Evolutionary conservation across 1,284 basidiomycete genomes (phyloP).

Genomic region (Apiotrichum veenhuisii): DNA sequence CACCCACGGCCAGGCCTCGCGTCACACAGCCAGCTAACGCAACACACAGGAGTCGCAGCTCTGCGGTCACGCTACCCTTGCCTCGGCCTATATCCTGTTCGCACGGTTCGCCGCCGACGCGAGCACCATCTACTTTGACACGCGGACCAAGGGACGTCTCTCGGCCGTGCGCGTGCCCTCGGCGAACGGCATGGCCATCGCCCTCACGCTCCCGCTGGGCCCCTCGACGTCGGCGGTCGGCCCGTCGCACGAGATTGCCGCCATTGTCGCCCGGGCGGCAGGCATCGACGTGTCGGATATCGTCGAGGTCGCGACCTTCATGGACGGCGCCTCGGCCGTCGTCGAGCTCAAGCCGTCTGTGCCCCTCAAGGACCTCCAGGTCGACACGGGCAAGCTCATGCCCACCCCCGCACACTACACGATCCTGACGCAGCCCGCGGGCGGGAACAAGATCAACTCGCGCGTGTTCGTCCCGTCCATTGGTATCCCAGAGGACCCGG

Average conservation of each 20-base stretch:
- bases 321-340: conserved; percentile 3
- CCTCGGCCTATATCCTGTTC: conserved; percentile 19
- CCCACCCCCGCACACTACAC: background rate
- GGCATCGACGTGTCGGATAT: conserved; percentile 3
- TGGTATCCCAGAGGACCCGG: conserved; percentile 37
- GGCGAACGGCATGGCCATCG: background rate
- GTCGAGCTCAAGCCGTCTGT: conserved; percentile 5
- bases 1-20: too few relatives aligned
- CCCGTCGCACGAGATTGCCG: background rate
- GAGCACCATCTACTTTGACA: conserved; percentile 19
- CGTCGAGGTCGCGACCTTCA: conserved; percentile 4
- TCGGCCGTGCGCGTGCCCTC: conserved; percentile 10
- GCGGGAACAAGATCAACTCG: conserved; percentile 16
- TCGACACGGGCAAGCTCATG: conserved; percentile 3
- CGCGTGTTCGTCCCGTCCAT: conserved; percentile 30
- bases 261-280: background rate
- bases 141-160: conserved; percentile 23
- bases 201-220: conserved; percentile 7
- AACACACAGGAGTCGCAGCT: conserved; percentile 30
- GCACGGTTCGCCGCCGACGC: conserved; percentile 20
- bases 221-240: background rate
- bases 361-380: conserved; percentile 1
- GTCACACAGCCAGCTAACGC: background rate
- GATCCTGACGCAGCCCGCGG: conserved; percentile 10
- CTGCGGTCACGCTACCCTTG: conserved; percentile 41